Evolutionary conservation across 1,284 basidiomycete species (phyloP).

Genomic region (Agaricales sp.): DNA sequence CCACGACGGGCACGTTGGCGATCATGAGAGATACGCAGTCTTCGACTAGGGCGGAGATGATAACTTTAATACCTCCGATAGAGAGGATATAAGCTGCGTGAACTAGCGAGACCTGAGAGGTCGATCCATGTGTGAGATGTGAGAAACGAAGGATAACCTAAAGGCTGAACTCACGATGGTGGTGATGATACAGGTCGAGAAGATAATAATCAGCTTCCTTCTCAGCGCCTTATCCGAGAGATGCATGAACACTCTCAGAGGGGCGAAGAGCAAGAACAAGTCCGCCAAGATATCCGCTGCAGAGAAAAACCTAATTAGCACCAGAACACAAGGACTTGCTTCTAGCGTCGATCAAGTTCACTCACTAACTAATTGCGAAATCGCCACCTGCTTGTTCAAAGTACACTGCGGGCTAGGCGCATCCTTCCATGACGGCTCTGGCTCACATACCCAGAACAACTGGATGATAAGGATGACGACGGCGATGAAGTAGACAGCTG

Average conservation of each 20-base stretch:
- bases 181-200: neutral
- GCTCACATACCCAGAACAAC: conserved; percentile 30
- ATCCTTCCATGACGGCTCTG: conserved; percentile 24
- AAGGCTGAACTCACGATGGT: neutral
- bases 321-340: conserved; percentile 15
- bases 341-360: conserved; percentile 18
- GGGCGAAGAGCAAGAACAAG: conserved; percentile 23
- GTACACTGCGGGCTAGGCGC: conserved; percentile 23
- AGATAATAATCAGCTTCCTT: neutral
- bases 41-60: too few species aligned
- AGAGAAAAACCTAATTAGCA: conserved; percentile 23
- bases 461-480: conserved; percentile 24
- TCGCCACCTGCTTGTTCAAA: conserved; percentile 25
- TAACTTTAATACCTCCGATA: too few species aligned
- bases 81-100: too few species aligned
- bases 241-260: conserved; percentile 23
- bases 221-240: conserved; percentile 23
- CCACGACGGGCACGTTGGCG: too few species aligned
- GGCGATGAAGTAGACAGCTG: conserved; percentile 21
- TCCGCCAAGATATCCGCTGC: conserved; percentile 29
- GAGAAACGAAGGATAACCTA: too few species aligned
- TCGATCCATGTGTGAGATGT: too few species aligned
- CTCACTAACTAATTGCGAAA: conserved; percentile 28
- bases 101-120: too few species aligned
- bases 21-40: too few species aligned